Evolutionary conservation across 2,329 filamentous ascomycete species (phyloP).

Genomic region (Colletotrichum cuscutae): DNA sequence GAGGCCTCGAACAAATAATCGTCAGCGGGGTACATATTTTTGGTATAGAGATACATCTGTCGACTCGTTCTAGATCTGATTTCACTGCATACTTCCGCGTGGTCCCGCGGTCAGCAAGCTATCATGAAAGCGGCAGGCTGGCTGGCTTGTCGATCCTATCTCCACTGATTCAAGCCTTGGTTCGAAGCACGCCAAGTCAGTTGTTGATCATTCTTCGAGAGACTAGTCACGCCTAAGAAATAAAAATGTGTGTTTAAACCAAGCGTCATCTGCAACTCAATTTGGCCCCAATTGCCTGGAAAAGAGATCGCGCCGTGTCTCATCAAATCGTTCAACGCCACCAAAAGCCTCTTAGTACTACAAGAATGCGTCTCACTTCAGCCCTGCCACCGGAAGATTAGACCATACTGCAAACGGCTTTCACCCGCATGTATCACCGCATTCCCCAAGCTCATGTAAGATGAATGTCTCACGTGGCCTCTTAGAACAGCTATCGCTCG

Average conservation of each 20-base stretch:
- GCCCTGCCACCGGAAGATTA: background rate
- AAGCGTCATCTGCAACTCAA: too few species aligned
- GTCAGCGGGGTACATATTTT: background rate
- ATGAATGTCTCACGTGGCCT: background rate
- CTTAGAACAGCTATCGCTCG: background rate
- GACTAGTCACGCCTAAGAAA: background rate
- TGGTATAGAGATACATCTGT: too few species aligned
- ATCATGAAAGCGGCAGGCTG: background rate
- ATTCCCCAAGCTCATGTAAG: background rate
- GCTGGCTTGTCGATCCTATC: too few species aligned
- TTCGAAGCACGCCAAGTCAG: background rate
- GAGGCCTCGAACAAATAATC: background rate
- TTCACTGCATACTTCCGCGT: background rate
- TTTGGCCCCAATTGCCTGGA: background rate
- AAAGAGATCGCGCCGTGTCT: background rate
- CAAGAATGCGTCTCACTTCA: background rate
- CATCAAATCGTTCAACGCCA: background rate
- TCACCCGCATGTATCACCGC: background rate
- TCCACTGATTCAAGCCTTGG: background rate
- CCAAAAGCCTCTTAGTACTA: background rate
- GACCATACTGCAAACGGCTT: background rate
- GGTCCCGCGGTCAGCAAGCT: background rate
- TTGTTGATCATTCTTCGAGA: background rate
- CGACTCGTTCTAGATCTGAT: background rate
- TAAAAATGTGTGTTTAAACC: too few species aligned